Percentiles rank a stretch among this genome's conserved stretches.
Conservation (phyloP, 768 basidiomycete species). For the Suillus subluteus region DNA sequence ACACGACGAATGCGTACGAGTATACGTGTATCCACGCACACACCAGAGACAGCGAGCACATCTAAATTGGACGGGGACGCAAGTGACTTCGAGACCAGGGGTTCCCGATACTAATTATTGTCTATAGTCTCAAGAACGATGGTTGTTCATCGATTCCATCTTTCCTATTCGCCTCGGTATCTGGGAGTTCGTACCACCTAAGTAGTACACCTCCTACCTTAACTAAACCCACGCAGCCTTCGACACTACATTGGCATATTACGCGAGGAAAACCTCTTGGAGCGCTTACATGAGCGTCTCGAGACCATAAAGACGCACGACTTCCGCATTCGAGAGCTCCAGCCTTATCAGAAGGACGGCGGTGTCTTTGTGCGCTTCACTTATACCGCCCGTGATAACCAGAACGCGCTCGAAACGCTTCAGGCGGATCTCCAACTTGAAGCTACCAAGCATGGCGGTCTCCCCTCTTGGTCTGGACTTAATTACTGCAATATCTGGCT, state of each 20-base stretch:
- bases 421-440: slow-evolving; percentile 50
- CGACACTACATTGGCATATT: slow-evolving; percentile 67
- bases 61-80: not conserved
- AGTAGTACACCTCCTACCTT: slow-evolving; percentile 10
- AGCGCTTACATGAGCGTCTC: slow-evolving; percentile 50
- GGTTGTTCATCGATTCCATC: slow-evolving; percentile 77
- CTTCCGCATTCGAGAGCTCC: slow-evolving; percentile 64
- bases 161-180: slow-evolving; percentile 72
- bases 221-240: slow-evolving; percentile 44
- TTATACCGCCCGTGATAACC: slow-evolving; percentile 47
- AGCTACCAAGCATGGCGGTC: slow-evolving; percentile 51
- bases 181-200: slow-evolving; percentile 64
- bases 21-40: not conserved
- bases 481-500: slow-evolving; percentile 62
- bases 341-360: slow-evolving; percentile 78
- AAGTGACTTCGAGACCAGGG: not conserved
- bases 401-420: slow-evolving; percentile 49
- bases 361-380: slow-evolving; percentile 82
- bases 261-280: slow-evolving; percentile 61
- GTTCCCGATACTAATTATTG: not conserved
- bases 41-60: slow-evolving; percentile 24
- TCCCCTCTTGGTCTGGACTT: slow-evolving; percentile 67
- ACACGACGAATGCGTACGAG: slow-evolving; percentile 10
- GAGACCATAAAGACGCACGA: slow-evolving; percentile 53
- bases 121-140: slow-evolving; percentile 45